Evolutionary conservation across 495 filamentous ascomycete genomes (phyloP), one percentile per base, ranked within the genome.

Genomic region (Oidiodendron maius): DNA sequence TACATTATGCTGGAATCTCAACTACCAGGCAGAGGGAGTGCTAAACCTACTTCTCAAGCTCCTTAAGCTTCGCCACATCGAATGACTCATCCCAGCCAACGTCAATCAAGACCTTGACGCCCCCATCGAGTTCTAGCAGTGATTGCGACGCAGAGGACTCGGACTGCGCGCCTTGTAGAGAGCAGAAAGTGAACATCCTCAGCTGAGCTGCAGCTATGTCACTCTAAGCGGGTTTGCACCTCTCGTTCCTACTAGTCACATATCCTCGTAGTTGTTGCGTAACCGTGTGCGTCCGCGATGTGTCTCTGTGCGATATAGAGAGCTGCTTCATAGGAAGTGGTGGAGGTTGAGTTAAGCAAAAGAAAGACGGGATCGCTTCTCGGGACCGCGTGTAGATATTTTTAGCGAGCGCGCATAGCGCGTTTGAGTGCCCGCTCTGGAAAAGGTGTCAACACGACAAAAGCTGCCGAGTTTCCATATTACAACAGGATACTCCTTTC

Each of bases 41-140:
- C 30, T 36, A 11, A 32, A 67, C 81, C 59, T 74, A 94, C 88
- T 87, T 91, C 67, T 96, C 93, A 48, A 99, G 71, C 66, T 88
- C 86, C 54, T 79, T 81, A 25, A 98, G 74, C 70, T 89, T 83
- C 46, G 74, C 74, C 15, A 78, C 76, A 60, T 94, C 86, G 60
- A 99, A 96, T 15, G 76, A 72, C 61, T 91, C 86, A 61, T 97
- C 90, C 93, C 93, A 99, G 48, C 93, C 93, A 26, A 96, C 88
- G 61, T 96, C 91, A 12, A 97, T 77, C 13, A 97, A 74, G 21
- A 97, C 83, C 64, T 97, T 97, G 64, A 97, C 84, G 26, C 91
- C 93, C 37, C 91, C 91, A 72, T 97, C 93, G 39, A 99, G 82
- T 71, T 97, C 94, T 37, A 99, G 71, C 8, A 99, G 77, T 11